Conservation (phyloP, 1,139 yeast species). For the Lodderomyces elongisporus region DNA sequence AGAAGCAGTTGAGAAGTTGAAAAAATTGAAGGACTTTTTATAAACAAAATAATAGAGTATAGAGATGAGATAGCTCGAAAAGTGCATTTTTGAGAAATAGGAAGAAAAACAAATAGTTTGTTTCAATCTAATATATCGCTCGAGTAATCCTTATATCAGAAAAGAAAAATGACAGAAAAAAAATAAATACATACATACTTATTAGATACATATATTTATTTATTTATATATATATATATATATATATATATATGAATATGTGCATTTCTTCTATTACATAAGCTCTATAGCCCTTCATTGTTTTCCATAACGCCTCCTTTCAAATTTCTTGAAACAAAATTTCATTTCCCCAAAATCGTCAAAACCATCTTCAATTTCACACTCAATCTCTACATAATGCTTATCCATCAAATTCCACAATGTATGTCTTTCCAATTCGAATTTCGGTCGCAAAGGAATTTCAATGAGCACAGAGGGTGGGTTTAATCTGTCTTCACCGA, state of each 20-base stretch:
- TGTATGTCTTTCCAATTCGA: slow-evolving; percentile 54
- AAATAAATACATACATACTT: background rate
- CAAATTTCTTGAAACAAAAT: slow-evolving; percentile 55
- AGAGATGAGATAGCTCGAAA: too few species aligned
- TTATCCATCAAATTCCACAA: slow-evolving; percentile 53
- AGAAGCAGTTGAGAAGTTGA: slow-evolving; percentile 75
- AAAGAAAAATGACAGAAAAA: too few species aligned
- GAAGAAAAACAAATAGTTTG: too few species aligned
- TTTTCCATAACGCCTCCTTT: too few species aligned
- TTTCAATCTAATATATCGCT: too few species aligned
- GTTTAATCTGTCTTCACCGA: background rate
- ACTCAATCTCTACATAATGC: slow-evolving; percentile 22
- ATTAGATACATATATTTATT: background rate
- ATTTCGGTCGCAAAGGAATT: slow-evolving; percentile 68
- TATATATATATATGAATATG: background rate
- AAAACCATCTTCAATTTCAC: slow-evolving; percentile 50
- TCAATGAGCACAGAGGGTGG: slow-evolving; percentile 48
- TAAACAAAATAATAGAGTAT: too few species aligned
- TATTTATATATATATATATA: background rate
- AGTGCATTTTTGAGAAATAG: too few species aligned
- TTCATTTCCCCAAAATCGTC: slow-evolving; percentile 83
- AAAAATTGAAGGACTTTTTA: slow-evolving; percentile 62
- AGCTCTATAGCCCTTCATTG: background rate
- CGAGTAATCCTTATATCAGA: too few species aligned
- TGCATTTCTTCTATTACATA: background rate